phyloP scores from a whole-genome alignment of 768 basidiomycete species.

The Amanita brunnescens region DNA sequence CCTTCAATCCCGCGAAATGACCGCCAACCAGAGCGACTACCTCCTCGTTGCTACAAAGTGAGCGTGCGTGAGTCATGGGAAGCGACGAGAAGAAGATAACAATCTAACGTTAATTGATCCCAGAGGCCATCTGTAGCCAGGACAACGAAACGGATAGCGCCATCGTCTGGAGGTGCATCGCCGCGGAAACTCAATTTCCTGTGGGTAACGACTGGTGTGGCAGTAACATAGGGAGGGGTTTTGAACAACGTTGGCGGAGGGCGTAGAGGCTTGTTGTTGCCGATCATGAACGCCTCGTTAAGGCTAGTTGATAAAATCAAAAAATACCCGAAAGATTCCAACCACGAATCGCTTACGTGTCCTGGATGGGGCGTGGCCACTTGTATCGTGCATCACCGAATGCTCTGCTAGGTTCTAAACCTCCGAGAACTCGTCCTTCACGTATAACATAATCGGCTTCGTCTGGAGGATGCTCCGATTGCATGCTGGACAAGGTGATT shows the following conservation, averaged over 20 bases:
- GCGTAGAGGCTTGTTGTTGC: constrained; percentile 51
- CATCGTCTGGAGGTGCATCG: constrained; percentile 19
- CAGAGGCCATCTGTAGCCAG: constrained; percentile 85
- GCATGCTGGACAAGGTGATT: too few relatives aligned
- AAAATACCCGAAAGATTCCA: background rate
- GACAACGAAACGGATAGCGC: constrained; percentile 65
- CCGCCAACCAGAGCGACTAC: constrained; percentile 84
- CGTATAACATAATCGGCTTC: constrained; percentile 69
- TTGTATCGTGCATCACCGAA: constrained; percentile 91
- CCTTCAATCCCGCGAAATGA: constrained; percentile 64
- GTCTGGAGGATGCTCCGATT: constrained; percentile 72
- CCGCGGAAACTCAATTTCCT: constrained; percentile 53
- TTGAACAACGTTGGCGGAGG: constrained; percentile 54
- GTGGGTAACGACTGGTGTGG: constrained; percentile 75
- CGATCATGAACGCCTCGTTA: constrained; percentile 57
- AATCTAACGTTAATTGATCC: constrained; percentile 48
- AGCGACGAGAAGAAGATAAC: background rate
- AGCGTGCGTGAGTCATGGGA: background rate
- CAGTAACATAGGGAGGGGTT: constrained; percentile 90
- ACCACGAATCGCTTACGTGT: constrained; percentile 38
- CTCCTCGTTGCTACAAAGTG: constrained; percentile 57
- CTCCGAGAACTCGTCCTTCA: constrained; percentile 78
- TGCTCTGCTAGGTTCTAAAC: constrained; percentile 78
- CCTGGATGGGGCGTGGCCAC: constrained; percentile 68
- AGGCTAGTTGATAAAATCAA: constrained; percentile 18